phyloP scores from a whole-genome alignment of 345 rosid genomes.

The Mercurialis annua region DNA sequence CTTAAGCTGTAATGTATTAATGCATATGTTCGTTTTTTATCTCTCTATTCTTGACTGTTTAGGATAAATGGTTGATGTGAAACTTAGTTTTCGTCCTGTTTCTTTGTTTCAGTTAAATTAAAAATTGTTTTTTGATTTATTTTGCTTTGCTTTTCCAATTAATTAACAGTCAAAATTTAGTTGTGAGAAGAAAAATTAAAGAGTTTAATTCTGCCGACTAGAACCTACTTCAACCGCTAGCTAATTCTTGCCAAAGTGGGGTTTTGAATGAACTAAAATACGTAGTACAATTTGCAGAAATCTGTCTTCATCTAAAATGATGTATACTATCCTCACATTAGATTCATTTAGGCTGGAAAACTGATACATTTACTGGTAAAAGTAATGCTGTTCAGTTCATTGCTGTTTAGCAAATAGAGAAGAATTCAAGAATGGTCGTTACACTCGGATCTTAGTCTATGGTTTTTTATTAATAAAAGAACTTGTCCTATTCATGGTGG shows the following conservation, averaged over 20 bases:
- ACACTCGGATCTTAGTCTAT: background rate
- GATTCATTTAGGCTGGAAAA: background rate
- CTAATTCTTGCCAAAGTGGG: background rate
- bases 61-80: background rate
- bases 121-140: background rate
- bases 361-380: background rate
- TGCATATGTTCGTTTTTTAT: background rate
- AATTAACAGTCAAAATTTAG: background rate
- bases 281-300: background rate
- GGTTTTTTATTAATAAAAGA: background rate
- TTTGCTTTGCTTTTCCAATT: background rate
- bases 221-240: background rate
- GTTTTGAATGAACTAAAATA: background rate
- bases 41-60: background rate
- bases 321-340: background rate
- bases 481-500: background rate
- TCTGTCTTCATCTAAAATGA: background rate
- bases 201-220: background rate
- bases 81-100: background rate
- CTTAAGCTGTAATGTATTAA: background rate
- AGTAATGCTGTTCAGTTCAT: background rate
- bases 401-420: background rate
- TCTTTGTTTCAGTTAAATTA: conserved; percentile 5
- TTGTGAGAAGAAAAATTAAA: background rate
- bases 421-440: background rate